Evolutionary conservation across 352 stramenopile genomes (phyloP), one percentile per base, ranked within the genome.

Genomic region (Pythium pectinolyticum): DNA sequence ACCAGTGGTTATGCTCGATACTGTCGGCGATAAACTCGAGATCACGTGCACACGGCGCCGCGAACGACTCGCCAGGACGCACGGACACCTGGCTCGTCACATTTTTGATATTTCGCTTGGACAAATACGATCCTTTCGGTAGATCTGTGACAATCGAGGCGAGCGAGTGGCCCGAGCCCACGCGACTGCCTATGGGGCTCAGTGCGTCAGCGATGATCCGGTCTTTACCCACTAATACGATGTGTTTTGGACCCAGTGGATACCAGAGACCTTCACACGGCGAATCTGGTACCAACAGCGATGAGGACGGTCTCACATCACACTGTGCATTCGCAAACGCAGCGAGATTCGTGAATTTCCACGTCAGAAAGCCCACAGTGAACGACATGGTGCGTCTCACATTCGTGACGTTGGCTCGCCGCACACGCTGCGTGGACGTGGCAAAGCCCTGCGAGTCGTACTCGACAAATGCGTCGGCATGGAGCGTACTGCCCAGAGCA

Each of bases 331-430:
- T 41, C 8, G 40, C 43, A 10, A 34, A 27, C 12, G 4, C 6
- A n/a, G 39, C 46, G 24, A 69, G 48, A 37, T 64, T 37, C 10
- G 46, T 24, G 14, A 58, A 25, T n/a, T 40, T 37, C 62, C 62
- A 69, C 32, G 54, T 27, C 5, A 61, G 30, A 45, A 61, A 56
- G 11, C 37, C 62, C 6, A 69, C 15, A 5, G 54, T 69, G 54
- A 64, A 31, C 20, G 54, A 48, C 55, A 69, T 20, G 0, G 49
- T 56, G n/a, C 62, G 62, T 5, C 37, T 14, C 17, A 69, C 17
- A 31, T 64, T 64, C 14, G 62, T 69, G 27, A 69, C 35, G 52
- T 69, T 69, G 28, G 55, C 62, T 7, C 46, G 43, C 1, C 46
- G 61, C 24, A 67, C 45, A 11, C 30, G 51, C 25, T 31, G 22